Conservation (phyloP, 192 early-diverging fungal genomes). For the Rhizoclosmatium sp. region DNA sequence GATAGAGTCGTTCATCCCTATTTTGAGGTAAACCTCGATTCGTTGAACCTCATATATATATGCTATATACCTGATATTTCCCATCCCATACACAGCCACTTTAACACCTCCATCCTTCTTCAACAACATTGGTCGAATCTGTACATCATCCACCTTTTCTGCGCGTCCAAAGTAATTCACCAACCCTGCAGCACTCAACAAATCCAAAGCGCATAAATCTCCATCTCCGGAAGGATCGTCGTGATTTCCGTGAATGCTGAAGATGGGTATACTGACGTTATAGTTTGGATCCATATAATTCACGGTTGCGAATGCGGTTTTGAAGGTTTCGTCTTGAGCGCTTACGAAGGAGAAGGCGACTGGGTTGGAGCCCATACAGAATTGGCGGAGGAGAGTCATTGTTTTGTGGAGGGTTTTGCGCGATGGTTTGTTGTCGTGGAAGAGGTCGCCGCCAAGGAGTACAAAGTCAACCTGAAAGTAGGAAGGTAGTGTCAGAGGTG, state of each 20-base stretch:
- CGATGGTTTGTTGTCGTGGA: slow-evolving; percentile 95
- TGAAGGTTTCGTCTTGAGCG: slow-evolving; percentile 24
- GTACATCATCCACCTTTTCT: slow-evolving; percentile 74
- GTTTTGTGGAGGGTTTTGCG: slow-evolving; percentile 76
- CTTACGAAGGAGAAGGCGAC: slow-evolving; percentile 72
- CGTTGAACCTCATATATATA: background rate
- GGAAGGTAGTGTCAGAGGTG: background rate
- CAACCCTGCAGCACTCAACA: slow-evolving; percentile 78
- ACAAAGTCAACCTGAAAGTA: slow-evolving; percentile 81
- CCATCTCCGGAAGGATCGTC: slow-evolving; percentile 86
- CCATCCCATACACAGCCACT: slow-evolving; percentile 88
- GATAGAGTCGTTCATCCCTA: slow-evolving; percentile 86
- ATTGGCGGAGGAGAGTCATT: slow-evolving; percentile 71
- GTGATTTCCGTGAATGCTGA: slow-evolving; percentile 97
- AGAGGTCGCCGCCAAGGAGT: slow-evolving; percentile 92
- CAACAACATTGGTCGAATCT: slow-evolving; percentile 81
- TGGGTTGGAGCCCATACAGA: slow-evolving; percentile 63
- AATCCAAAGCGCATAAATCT: slow-evolving; percentile 82
- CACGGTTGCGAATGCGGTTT: slow-evolving; percentile 60
- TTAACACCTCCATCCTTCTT: slow-evolving; percentile 74
- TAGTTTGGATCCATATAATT: slow-evolving; percentile 90
- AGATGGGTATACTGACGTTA: slow-evolving; percentile 86
- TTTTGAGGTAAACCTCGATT: background rate
- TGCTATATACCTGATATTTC: slow-evolving; percentile 68
- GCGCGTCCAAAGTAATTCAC: slow-evolving; percentile 95